Evolutionary conservation across 495 filamentous ascomycete species (phyloP).

Genomic region (Usnea hakonensis): DNA sequence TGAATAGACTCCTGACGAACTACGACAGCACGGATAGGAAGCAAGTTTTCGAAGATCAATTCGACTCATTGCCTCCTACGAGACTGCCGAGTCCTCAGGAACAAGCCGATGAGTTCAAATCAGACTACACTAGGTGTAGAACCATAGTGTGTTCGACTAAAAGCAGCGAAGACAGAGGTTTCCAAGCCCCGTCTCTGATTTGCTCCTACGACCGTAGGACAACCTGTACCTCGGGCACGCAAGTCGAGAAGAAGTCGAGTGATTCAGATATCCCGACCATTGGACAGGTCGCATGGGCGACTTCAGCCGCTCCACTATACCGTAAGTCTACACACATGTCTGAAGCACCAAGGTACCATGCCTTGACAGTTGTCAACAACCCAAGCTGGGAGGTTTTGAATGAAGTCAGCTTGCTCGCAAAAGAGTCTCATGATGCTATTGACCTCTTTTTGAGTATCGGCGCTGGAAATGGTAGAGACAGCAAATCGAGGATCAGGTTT

Average conservation of each 20-base stretch:
- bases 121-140: background rate
- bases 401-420: background rate
- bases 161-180: background rate
- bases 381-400: background rate
- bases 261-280: background rate
- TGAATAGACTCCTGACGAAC: background rate
- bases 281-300: slow-evolving; percentile 1
- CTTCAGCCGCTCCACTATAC: slow-evolving; percentile 3
- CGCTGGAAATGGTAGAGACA: background rate
- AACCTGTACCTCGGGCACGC: background rate
- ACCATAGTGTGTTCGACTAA: slow-evolving; percentile 4
- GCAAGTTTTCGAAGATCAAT: background rate
- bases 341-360: background rate
- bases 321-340: background rate
- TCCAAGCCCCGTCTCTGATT: background rate
- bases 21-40: background rate
- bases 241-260: background rate
- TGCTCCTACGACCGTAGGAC: slow-evolving; percentile 3
- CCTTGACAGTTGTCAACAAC: background rate
- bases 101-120: slow-evolving; percentile 1
- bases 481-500: background rate
- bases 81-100: background rate
- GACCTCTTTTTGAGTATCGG: slow-evolving; percentile 6
- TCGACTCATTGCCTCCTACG: background rate
- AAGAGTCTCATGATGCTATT: background rate